phyloP scores from a whole-genome alignment of 495 filamentous ascomycete species.

The Xylaria palmicola region DNA sequence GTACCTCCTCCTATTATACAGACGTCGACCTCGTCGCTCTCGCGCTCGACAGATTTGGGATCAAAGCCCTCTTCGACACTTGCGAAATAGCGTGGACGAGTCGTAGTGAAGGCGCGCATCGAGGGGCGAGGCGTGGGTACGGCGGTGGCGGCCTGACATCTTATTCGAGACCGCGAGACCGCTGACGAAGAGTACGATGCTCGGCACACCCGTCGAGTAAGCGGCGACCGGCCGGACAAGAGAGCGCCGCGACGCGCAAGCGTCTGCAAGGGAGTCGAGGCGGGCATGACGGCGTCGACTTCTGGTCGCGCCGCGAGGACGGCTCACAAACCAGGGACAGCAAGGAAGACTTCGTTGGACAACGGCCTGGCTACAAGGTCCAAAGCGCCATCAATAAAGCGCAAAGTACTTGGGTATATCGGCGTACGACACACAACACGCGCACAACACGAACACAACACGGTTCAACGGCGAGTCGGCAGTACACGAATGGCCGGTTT shows the following conservation, averaged over 20 bases:
- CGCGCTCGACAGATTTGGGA: conserved; percentile 71
- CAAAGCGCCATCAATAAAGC: neutral
- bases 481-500: neutral
- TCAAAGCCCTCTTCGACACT: conserved; percentile 64
- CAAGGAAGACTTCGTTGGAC: neutral
- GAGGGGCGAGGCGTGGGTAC: conserved; percentile 10
- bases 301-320: neutral
- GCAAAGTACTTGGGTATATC: neutral
- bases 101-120: conserved; percentile 27
- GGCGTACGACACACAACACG: neutral
- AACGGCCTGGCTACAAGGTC: neutral
- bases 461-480: neutral
- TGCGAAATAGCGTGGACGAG: conserved; percentile 18
- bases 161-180: conserved; percentile 8
- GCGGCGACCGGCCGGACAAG: conserved; percentile 16
- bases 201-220: conserved; percentile 1
- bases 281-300: conserved; percentile 19
- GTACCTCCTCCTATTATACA: conserved; percentile 90
- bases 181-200: conserved; percentile 20
- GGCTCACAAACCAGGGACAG: neutral
- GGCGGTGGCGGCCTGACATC: conserved; percentile 12
- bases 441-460: too few species aligned
- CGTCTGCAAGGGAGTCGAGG: conserved; percentile 20
- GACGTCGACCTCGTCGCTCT: conserved; percentile 91
- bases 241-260: conserved; percentile 21